phyloP scores from a whole-genome alignment of 192 early-diverging fungal genomes.

The Backusella circina region DNA sequence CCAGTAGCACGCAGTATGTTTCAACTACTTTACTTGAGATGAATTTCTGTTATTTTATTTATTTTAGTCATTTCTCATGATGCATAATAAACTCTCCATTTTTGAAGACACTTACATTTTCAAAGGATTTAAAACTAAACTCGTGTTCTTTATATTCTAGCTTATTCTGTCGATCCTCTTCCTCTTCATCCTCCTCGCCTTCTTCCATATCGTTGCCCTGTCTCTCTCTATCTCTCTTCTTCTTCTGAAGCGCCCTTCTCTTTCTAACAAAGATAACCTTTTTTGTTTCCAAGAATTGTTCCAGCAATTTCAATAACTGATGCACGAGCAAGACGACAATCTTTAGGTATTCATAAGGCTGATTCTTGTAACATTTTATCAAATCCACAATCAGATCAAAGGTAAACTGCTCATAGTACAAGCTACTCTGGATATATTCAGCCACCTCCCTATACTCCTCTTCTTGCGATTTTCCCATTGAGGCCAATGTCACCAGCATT shows the following conservation, averaged over 20 bases:
- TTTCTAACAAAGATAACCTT: conserved; percentile 46
- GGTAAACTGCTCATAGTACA: conserved; percentile 64
- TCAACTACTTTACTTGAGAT: conserved; percentile 46
- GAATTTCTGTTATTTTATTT: conserved; percentile 41
- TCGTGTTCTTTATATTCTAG: conserved; percentile 40
- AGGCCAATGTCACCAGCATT: conserved; percentile 52
- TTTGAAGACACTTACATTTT: conserved; percentile 28
- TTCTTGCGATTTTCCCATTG: conserved; percentile 47
- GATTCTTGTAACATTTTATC: conserved; percentile 41
- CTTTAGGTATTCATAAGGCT: conserved; percentile 49
- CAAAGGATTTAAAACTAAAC: conserved; percentile 48
- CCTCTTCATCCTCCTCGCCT: conserved; percentile 12
- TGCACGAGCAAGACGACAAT: conserved; percentile 52
- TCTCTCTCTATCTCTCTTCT: conserved; percentile 9
- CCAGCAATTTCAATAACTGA: conserved; percentile 59
- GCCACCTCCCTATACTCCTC: conserved; percentile 54
- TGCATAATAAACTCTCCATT: not conserved
- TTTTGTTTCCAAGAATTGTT: conserved; percentile 54
- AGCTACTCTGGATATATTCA: conserved; percentile 62
- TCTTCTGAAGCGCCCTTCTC: conserved; percentile 22
- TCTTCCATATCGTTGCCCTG: conserved; percentile 12
- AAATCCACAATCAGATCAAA: conserved; percentile 58
- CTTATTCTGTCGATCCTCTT: conserved; percentile 32
- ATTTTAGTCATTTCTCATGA: not conserved
- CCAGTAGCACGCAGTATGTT: conserved; percentile 54